Percentiles rank a stretch among this genome's conserved stretches.
These are phyloP conservation scores for Zygnema circumcarinatum DNA, from an alignment of 139 green algal genomes.

Conservation along the genomic window DNA sequence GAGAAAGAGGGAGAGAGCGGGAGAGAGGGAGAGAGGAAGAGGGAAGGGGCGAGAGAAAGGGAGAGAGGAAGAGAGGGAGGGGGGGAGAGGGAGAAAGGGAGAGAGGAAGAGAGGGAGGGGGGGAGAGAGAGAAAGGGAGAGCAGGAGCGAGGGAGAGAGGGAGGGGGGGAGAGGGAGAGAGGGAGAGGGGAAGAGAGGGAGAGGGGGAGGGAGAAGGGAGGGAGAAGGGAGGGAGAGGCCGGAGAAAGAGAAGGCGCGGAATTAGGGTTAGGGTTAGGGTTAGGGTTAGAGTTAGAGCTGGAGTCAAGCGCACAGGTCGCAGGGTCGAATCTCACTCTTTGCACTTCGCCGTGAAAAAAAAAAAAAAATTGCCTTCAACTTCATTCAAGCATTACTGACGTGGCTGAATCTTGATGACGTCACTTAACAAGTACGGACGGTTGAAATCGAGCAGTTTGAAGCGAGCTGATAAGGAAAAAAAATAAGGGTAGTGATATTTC, in stretches of 20 bases:
- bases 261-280: no score
- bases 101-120: constrained; percentile 19
- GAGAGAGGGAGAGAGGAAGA: not conserved
- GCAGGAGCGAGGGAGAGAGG: not conserved
- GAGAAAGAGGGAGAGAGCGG: not conserved
- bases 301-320: no score
- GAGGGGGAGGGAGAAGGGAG: constrained; percentile 9
- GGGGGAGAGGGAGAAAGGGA: not conserved
- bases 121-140: constrained; percentile 4
- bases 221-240: constrained; percentile 20
- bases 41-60: not conserved
- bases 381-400: no score
- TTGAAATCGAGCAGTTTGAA: no score
- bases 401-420: no score
- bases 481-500: no score
- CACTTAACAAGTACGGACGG: no score
- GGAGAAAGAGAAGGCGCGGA: not conserved
- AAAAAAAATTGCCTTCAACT: no score
- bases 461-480: no score
- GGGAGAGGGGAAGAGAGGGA: constrained; percentile 16
- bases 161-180: not conserved
- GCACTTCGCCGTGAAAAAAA: no score
- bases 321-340: no score
- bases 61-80: constrained; percentile 7
- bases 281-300: no score